phyloP scores from a whole-genome alignment of 495 filamentous ascomycete species.

The Penicilliopsis zonata region DNA sequence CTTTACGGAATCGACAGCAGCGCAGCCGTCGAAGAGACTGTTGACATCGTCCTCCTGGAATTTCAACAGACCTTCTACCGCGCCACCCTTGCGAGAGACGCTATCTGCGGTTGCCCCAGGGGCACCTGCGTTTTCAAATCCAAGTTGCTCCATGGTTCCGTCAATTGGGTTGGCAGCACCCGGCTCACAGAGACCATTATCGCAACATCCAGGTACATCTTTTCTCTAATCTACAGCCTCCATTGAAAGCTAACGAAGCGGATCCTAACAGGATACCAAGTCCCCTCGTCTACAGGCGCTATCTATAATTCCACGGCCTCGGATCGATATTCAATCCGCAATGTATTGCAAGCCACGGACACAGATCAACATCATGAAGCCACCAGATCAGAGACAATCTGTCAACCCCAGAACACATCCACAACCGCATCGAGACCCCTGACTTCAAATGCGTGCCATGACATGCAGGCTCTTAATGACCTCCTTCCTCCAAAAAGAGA shows the following conservation, averaged over 20 bases:
- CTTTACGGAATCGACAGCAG: constrained; percentile 22
- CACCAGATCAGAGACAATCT: background rate
- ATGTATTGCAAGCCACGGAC: too few species aligned
- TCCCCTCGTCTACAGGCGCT: background rate
- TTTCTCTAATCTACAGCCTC: too few species aligned
- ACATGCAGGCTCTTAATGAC: constrained; percentile 18
- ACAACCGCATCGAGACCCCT: constrained; percentile 7
- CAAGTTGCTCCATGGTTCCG: background rate
- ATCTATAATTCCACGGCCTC: background rate
- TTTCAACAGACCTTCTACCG: constrained; percentile 6
- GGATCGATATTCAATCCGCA: too few species aligned
- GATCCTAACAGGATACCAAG: too few species aligned
- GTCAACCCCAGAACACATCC: background rate
- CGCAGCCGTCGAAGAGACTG: constrained; percentile 8
- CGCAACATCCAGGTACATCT: too few species aligned
- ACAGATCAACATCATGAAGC: too few species aligned
- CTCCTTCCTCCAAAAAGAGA: constrained; percentile 34
- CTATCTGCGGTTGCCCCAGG: background rate
- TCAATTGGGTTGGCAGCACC: too few species aligned
- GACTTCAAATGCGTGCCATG: constrained; percentile 11
- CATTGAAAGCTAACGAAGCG: too few species aligned
- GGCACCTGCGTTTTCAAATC: background rate
- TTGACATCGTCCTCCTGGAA: constrained; percentile 23
- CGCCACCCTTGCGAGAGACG: constrained; percentile 1
- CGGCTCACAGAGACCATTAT: too few species aligned